Conservation (phyloP, 345 rosid genomes). For the Stellera chamaejasme region DNA sequence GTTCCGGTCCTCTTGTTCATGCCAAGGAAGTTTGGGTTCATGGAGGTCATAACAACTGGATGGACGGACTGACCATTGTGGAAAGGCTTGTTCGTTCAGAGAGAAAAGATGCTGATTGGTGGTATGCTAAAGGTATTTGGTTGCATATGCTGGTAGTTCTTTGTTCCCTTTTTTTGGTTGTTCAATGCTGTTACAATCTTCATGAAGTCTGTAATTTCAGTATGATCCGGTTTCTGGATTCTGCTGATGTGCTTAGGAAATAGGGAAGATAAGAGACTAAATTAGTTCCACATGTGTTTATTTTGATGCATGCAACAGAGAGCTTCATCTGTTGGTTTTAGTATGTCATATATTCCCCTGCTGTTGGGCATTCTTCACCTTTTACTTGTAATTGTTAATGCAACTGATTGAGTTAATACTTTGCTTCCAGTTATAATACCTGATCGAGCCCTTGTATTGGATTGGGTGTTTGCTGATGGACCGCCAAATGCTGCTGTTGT, state of each 20-base stretch:
- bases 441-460: slow-evolving; percentile 52
- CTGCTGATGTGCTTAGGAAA: no score
- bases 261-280: no score
- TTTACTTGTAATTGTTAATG: background rate
- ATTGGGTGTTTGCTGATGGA: slow-evolving; percentile 95
- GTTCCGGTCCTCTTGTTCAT: slow-evolving; percentile 62
- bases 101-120: slow-evolving; percentile 64
- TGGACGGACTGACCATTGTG: slow-evolving; percentile 52
- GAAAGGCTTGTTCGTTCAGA: slow-evolving; percentile 45
- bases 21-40: slow-evolving; percentile 79
- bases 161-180: background rate
- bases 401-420: slow-evolving; percentile 6
- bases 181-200: no score
- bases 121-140: slow-evolving; percentile 65
- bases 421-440: slow-evolving; percentile 64
- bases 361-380: background rate
- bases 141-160: background rate
- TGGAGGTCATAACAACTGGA: slow-evolving; percentile 88
- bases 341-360: background rate
- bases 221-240: no score
- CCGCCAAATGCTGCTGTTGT: slow-evolving; percentile 54
- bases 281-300: background rate
- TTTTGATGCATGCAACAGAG: background rate
- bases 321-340: background rate
- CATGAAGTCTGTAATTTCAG: no score